phyloP scores from a whole-genome alignment of 352 stramenopile genomes.

The Globisporangium canariense region DNA sequence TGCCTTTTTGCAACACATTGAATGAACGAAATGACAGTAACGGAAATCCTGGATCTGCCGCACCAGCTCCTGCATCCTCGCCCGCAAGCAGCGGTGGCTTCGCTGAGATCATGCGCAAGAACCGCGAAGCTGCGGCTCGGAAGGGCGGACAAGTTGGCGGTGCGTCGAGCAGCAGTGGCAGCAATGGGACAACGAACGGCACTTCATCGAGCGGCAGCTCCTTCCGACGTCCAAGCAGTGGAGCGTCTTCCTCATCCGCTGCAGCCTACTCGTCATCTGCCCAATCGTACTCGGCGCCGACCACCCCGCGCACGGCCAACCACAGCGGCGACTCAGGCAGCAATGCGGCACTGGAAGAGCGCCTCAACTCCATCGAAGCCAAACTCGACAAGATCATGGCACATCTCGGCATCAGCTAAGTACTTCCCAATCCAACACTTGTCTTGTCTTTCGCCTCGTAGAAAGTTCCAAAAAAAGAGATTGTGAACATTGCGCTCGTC shows the following conservation, averaged over 20 bases:
- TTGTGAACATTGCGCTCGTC: neutral
- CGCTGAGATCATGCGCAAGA: conserved; percentile 89
- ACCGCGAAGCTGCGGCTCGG: conserved; percentile 76
- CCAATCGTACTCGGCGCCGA: conserved; percentile 44
- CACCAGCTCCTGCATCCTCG: conserved; percentile 5
- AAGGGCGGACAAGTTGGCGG: conserved; percentile 26
- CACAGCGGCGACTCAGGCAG: conserved; percentile 15
- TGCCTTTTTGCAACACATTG: neutral
- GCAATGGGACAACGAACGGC: neutral
- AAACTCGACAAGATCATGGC: conserved; percentile 91
- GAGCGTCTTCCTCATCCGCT: neutral
- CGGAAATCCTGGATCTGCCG: neutral
- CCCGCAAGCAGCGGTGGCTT: conserved; percentile 50
- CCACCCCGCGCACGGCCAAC: conserved; percentile 36
- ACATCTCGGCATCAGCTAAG: conserved; percentile 69
- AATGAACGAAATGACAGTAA: conserved; percentile 15
- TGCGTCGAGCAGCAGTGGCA: conserved; percentile 10
- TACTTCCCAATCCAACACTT: neutral
- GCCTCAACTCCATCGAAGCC: conserved; percentile 71
- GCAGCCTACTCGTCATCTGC: conserved; percentile 2
- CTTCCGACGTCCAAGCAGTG: conserved; percentile 13
- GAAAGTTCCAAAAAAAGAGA: neutral
- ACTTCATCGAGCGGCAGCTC: neutral
- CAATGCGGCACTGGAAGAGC: conserved; percentile 39
- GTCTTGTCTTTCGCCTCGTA: conserved; percentile 5